Percentiles rank a stretch among this genome's conserved stretches.
These are phyloP conservation scores for Stemphylium vesicarium DNA, from an alignment of 2,329 filamentous ascomycete species.

Conservation along the genomic window DNA sequence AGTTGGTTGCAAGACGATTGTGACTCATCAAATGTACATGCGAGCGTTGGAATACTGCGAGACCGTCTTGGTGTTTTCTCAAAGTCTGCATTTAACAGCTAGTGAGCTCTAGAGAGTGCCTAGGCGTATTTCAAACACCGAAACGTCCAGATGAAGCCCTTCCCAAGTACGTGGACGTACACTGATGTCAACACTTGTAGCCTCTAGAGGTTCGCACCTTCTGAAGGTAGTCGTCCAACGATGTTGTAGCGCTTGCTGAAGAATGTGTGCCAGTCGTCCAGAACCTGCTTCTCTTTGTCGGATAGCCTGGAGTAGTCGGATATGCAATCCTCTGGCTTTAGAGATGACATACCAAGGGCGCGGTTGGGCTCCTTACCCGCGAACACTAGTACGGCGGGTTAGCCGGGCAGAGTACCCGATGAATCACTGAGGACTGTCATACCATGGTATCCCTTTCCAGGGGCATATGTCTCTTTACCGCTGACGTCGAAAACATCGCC, in stretches of 20 bases:
- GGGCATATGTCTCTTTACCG: constrained; percentile 84
- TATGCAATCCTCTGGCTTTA: constrained; percentile 80
- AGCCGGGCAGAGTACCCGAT: constrained; percentile 5
- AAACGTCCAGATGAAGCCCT: no score
- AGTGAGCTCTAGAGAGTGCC: no score
- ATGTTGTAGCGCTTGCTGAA: constrained; percentile 98
- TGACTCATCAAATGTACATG: not conserved
- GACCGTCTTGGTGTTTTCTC: not conserved
- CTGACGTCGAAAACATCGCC: constrained; percentile 94
- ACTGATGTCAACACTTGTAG: not conserved
- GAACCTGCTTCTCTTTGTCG: constrained; percentile 82
- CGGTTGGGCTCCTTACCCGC: constrained; percentile 95
- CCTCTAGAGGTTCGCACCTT: constrained; percentile 25
- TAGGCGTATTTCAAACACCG: no score
- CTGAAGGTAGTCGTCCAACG: constrained; percentile 61
- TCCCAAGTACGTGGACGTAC: no score
- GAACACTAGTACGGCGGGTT: constrained; percentile 70
- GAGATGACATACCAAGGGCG: constrained; percentile 83
- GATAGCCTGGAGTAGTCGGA: constrained; percentile 83
- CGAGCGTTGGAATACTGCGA: not conserved
- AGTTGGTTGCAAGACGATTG: not conserved
- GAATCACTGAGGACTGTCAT: constrained; percentile 40
- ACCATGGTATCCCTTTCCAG: constrained; percentile 87
- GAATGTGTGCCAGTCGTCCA: constrained; percentile 94
- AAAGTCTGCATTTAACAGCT: no score